Base-by-base conservation (phyloP, 2,329 filamentous ascomycete genomes). In the Colletotrichum chlorophyti region DNA sequence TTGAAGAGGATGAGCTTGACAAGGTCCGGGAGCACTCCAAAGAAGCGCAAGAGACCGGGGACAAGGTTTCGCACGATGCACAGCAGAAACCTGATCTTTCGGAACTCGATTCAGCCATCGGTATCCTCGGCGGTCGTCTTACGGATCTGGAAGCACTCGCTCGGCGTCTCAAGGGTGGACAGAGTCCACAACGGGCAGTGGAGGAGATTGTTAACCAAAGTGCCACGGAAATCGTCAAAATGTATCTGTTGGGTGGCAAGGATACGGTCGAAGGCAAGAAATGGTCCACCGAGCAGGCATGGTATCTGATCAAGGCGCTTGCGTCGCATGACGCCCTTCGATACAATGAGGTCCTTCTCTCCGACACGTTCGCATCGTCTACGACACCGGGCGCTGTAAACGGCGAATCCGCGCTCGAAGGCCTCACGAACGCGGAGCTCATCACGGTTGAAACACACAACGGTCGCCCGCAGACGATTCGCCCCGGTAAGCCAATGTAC, bases 131-230 rank as follows among this genome's bases (percentile, higher is more conserved):
- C 19, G 95, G 95, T 2, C 91, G 95, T 4, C 82, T 99, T n/a
- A 97, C 93, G 0, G 95, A 99, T 69, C 87, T 99, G 17, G 94
- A 98, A 70, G 96, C 95, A 69, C 85, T 99, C 38, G 90, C 93
- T n/a, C 87, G 94, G 31, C 85, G 95, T 15, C 90, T 99, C 66
- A 91, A 92, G 74, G 87, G 90, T 1, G 94, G 95, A 14, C 93
- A 97, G 71, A 89, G 83, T 2, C 95, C 95, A 1, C 83, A 82
- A 63, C 83, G 89, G 65, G 95, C 95, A 3, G 89, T 97, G 3
- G 80, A 87, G 19, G 93, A 97, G 63, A 98, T 99, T 62, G 90
- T 97, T 51, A 88, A 91, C 52, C 92, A 97, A 69, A 90, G 90
- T 15, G 91, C 93, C 1, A 91, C 91, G 0, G 95, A 98, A 69